These are phyloP conservation scores for Solanum virginianum DNA, from an alignment of 257 asterid species.

Conservation along the genomic window DNA sequence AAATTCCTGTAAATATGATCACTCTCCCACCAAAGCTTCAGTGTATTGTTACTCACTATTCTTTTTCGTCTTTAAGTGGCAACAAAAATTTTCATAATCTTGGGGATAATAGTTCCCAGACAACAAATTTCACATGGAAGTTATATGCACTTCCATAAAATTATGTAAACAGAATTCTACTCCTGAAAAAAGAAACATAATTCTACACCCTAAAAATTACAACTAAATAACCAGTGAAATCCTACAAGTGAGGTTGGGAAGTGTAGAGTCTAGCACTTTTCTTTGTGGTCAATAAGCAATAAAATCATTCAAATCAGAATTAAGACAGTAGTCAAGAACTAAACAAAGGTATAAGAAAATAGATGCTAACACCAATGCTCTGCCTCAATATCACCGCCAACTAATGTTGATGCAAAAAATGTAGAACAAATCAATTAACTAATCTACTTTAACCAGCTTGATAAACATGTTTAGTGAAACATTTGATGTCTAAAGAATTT, in stretches of 20 bases:
- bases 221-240: neutral
- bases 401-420: neutral
- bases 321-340: neutral
- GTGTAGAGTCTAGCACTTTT: neutral
- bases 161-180: neutral
- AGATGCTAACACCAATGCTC: neutral
- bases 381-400: neutral
- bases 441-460: neutral
- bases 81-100: neutral
- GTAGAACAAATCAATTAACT: neutral
- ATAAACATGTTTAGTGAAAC: neutral
- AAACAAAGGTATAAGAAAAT: neutral
- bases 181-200: neutral
- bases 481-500: neutral
- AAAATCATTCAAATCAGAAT: neutral
- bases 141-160: neutral
- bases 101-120: neutral
- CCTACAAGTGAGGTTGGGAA: neutral
- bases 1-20: neutral
- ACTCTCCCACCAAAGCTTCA: neutral
- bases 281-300: neutral
- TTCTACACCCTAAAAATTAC: neutral
- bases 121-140: neutral
- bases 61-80: neutral
- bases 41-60: neutral